These are phyloP conservation scores for Suhomyces coccinellae DNA, from an alignment of 1,139 yeast genomes.

Conservation along the genomic window DNA sequence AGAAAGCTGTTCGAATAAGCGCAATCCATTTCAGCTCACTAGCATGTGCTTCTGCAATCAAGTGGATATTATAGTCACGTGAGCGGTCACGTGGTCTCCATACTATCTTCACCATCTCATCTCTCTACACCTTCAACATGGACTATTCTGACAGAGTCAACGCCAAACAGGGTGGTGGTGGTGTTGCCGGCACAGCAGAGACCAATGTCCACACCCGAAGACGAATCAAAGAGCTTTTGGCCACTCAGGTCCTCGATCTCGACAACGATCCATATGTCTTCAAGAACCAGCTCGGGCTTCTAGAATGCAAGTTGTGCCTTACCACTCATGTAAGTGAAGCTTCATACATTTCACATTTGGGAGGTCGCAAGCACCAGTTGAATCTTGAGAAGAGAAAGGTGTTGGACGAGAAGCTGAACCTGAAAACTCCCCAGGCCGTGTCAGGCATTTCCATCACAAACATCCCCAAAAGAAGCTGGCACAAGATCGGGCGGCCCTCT, in stretches of 20 bases:
- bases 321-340: constrained; percentile 75
- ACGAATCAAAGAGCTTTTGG: constrained; percentile 62
- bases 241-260: constrained; percentile 59
- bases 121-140: constrained; percentile 24
- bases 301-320: constrained; percentile 74
- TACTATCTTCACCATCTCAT: neutral
- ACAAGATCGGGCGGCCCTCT: constrained; percentile 71
- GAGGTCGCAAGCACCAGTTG: constrained; percentile 74
- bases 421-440: constrained; percentile 1
- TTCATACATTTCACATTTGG: constrained; percentile 77
- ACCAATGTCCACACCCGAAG: constrained; percentile 65
- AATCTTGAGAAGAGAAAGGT: constrained; percentile 61
- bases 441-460: constrained; percentile 18
- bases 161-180: constrained; percentile 59
- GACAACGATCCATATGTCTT: constrained; percentile 78
- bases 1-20: no score
- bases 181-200: constrained; percentile 69
- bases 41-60: no score
- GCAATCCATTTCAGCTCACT: no score
- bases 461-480: constrained; percentile 47
- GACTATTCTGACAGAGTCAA: constrained; percentile 48
- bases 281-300: constrained; percentile 68
- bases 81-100: neutral
- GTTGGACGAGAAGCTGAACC: constrained; percentile 36
- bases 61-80: neutral